phyloP scores from a whole-genome alignment of 192 early-diverging fungal species.

The Entomortierella lignicola region DNA sequence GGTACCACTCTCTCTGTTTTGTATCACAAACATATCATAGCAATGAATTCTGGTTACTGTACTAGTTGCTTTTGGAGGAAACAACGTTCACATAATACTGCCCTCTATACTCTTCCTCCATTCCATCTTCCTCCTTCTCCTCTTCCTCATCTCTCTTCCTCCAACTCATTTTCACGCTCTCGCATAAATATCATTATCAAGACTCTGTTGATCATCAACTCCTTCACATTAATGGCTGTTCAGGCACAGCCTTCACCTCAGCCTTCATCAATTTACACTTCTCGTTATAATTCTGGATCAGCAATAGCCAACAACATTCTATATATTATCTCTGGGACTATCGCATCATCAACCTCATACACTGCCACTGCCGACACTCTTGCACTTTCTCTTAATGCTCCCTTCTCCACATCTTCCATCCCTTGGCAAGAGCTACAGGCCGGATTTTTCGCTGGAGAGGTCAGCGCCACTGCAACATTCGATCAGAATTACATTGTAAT shows the following conservation, averaged over 20 bases:
- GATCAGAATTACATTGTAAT: conserved; percentile 22
- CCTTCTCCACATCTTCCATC: conserved; percentile 1
- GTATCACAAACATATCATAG: neutral
- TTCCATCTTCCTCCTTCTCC: neutral
- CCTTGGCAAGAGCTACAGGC: conserved; percentile 19
- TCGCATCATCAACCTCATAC: neutral
- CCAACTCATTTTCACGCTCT: too few species aligned
- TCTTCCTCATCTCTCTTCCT: neutral
- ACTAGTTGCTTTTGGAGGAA: too few species aligned
- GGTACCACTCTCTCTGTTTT: neutral
- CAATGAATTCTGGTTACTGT: neutral
- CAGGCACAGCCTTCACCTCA: neutral
- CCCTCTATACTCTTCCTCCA: neutral
- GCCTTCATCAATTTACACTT: conserved; percentile 8
- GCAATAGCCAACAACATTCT: conserved; percentile 27
- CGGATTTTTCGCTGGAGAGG: conserved; percentile 18
- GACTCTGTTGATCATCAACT: too few species aligned
- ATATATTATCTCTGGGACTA: conserved; percentile 22
- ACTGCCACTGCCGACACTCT: conserved; percentile 15
- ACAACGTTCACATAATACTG: too few species aligned
- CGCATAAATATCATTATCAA: too few species aligned
- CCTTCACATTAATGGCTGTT: neutral
- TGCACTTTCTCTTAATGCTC: conserved; percentile 9
- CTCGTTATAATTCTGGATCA: conserved; percentile 28
- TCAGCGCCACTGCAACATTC: conserved; percentile 1